These are phyloP conservation scores for Globisporangium cederbergense DNA, from an alignment of 352 stramenopile species.

Conservation along the genomic window DNA sequence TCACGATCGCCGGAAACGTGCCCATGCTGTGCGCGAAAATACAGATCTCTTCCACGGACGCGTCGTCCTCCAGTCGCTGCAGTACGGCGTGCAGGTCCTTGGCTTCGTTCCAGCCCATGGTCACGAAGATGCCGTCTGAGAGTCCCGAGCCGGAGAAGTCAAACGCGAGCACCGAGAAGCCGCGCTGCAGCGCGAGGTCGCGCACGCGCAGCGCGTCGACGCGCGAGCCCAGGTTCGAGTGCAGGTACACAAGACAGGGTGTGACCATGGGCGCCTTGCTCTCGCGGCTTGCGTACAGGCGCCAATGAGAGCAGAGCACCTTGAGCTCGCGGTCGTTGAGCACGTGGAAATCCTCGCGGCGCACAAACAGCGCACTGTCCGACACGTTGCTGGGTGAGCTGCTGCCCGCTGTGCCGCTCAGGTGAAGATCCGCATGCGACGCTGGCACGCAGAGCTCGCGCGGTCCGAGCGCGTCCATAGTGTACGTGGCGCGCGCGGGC, in stretches of 20 bases:
- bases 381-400: no score
- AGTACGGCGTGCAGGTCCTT: conserved; percentile 72
- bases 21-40: conserved; percentile 86
- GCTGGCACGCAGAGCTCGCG: conserved; percentile 36
- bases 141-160: conserved; percentile 78
- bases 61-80: conserved; percentile 48
- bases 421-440: background rate
- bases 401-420: background rate
- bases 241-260: conserved; percentile 75
- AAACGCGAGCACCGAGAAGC: conserved; percentile 79
- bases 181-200: conserved; percentile 51
- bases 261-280: conserved; percentile 18
- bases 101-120: conserved; percentile 82
- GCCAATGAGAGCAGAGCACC: conserved; percentile 75
- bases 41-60: conserved; percentile 48
- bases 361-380: conserved; percentile 14
- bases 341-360: conserved; percentile 58
- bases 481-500: conserved; percentile 57
- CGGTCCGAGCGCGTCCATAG: conserved; percentile 43
- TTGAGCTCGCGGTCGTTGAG: conserved; percentile 67
- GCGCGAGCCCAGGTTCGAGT: conserved; percentile 81
- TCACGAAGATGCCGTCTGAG: conserved; percentile 83
- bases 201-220: conserved; percentile 66
- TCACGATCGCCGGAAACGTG: conserved; percentile 72
- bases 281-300: conserved; percentile 34